Percentiles rank a stretch among this genome's conserved stretches.
These are phyloP conservation scores for Boechera divaricarpa DNA, from an alignment of 345 rosid species.

Conservation along the genomic window DNA sequence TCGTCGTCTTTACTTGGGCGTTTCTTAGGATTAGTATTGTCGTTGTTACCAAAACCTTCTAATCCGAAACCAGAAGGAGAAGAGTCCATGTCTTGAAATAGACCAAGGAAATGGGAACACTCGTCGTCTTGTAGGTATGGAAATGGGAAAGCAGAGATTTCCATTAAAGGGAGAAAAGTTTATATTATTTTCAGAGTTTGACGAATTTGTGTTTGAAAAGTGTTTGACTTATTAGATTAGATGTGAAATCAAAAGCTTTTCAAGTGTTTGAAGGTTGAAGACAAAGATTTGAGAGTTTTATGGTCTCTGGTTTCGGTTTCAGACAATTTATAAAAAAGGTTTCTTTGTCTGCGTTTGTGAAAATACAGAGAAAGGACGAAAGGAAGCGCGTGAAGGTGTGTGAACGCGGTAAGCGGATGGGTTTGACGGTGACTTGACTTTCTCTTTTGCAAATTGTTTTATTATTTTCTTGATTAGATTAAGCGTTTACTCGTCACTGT, in stretches of 20 bases:
- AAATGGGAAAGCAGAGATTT: slow-evolving; percentile 67
- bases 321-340: slow-evolving; percentile 40
- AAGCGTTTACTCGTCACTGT: slow-evolving; percentile 41
- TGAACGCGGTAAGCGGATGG: slow-evolving; percentile 56
- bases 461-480: not conserved
- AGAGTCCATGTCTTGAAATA: slow-evolving; percentile 49
- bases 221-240: slow-evolving; percentile 34
- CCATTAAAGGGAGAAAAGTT: slow-evolving; percentile 46
- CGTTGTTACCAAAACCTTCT: slow-evolving; percentile 43
- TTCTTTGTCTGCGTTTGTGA: slow-evolving; percentile 22
- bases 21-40: slow-evolving; percentile 44
- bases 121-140: slow-evolving; percentile 62
- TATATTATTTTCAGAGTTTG: slow-evolving; percentile 27
- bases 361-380: slow-evolving; percentile 22
- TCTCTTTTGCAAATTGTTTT: not conserved
- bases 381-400: slow-evolving; percentile 65
- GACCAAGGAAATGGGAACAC: slow-evolving; percentile 44
- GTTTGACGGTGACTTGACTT: slow-evolving; percentile 66
- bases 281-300: slow-evolving; percentile 16
- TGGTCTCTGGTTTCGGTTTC: slow-evolving; percentile 24
- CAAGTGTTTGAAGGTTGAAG: slow-evolving; percentile 41
- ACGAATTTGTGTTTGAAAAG: slow-evolving; percentile 42
- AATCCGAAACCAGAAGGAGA: slow-evolving; percentile 49
- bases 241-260: slow-evolving; percentile 50
- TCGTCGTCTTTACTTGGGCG: slow-evolving; percentile 53